Evolutionary conservation across 2,329 filamentous ascomycete species (phyloP), one percentile per base, ranked within the genome.

Genomic region (Aspergillus ochraceus): DNA sequence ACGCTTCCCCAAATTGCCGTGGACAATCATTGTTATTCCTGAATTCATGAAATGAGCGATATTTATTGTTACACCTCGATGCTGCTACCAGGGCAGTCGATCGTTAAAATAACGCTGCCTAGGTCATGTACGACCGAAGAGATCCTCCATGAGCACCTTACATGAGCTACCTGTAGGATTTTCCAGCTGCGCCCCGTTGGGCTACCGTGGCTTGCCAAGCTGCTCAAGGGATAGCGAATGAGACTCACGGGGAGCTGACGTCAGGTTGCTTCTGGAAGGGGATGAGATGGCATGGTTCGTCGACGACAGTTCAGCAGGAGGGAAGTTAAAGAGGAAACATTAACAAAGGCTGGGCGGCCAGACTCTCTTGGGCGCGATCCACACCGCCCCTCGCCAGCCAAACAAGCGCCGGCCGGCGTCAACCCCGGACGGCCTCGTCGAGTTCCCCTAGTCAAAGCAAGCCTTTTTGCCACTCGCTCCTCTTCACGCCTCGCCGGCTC

Each of bases 341-440:
- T 4, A 24, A 24, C 24, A 24, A 24, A 24, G 24, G 17, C n/a
- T 46, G 42, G 42, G 42, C 20, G 36, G 36, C 36, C 36, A n/a
- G 19, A 47, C 45, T 47, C 45, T 12, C 45, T n/a, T 10, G 10
- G 32, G 29, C 36, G 30, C 11, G 32, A 22, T 46, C 36, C 52
- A 42, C 52, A 54, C 52, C 52, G 52, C 52, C 52, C 51, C 30
- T 42, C 51, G 49, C 19, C 51, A 24, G 36, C 20, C 26, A 29
- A 29, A 29, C 51, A 39, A 53, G 22, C 51, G 36, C 14, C 32
- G 20, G 36, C 14, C 32, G 20, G 32, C 36, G 36, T 42, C 52
- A 54, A 54, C 19, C 52, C 52, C 52, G 22, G 36, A 24, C 36
- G 30, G 50, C n/a, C 30, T 36, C 10, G 12, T 52, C 32, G 36